Base-by-base conservation (phyloP, 2,329 filamentous ascomycete genomes). In the Paraphaeosphaeria minitans region DNA sequence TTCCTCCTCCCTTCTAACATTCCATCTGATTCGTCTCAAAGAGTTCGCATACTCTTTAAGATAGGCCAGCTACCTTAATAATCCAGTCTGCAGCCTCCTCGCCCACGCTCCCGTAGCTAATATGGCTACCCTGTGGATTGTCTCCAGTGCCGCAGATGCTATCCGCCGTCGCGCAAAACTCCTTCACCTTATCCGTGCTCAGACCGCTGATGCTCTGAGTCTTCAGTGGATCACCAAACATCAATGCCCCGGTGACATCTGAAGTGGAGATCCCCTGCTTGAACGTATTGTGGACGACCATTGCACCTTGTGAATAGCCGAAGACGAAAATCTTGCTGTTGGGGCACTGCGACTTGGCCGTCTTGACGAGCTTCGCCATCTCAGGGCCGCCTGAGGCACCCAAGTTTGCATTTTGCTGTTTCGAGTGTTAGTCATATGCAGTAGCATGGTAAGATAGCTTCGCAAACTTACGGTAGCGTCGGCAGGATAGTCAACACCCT, bases 141-240 rank as follows among this genome's bases (percentile, higher is more conserved):
- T 65, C 64, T 22, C 69, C 68, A 29, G 61, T 61, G 6, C 68
- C 70, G 35, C 71, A 72, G 27, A 72, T 65, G 2, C 56, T 52
- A 52, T 73, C 70, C 42, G 59, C 55, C 22, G 62, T 68, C 24
- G 63, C 70, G 35, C 71, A 74, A 50, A 73, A 75, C 51, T 73
- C 56, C 63, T 71, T 69, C 14, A 69, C 52, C 50, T 71, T 67
- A 43, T 60, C 55, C 6, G 56, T 22, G 0, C 65, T 45, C 16
- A 75, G 24, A 37, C 64, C 63, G 12, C 66, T 57, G 19, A 75
- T 57, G 21, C 62, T 51, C 55, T 65, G 61, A 6, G 59, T 63
- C 64, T 74, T 74, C 55, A 73, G 62, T 55, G 71, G 71, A 53
- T 74, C 70, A 33, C 71, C 71, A 42, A 74, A 73, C 33, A 72